Evolutionary conservation across 257 asterid species (phyloP).

Genomic region (Mentha longifolia): DNA sequence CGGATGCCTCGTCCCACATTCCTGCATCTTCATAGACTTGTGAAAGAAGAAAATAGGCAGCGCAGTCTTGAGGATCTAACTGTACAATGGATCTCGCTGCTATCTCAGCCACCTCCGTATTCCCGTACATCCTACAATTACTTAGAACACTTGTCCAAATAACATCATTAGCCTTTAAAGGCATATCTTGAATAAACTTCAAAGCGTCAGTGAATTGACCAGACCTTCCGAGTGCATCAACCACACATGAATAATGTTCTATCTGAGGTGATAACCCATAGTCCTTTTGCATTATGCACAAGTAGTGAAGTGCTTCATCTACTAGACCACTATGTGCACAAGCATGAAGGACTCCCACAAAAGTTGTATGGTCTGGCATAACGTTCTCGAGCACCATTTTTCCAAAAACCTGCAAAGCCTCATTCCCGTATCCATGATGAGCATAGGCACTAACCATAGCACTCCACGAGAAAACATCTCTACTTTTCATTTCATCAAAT

Average conservation of each 20-base stretch:
- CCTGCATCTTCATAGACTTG: conserved; percentile 53
- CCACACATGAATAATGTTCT: conserved; percentile 89
- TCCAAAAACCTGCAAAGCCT: conserved; percentile 35
- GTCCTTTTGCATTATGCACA: conserved; percentile 70
- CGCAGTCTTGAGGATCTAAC: conserved; percentile 73
- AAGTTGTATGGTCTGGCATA: conserved; percentile 61
- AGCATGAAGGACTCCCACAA: no score
- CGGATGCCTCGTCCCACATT: conserved; percentile 8
- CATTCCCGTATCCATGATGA: conserved; percentile 66
- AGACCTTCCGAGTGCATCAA: conserved; percentile 37
- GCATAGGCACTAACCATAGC: conserved; percentile 69
- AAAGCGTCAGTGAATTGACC: conserved; percentile 68
- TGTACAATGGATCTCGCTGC: conserved; percentile 67
- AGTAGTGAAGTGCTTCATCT: conserved; percentile 22
- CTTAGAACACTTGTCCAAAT: conserved; percentile 89
- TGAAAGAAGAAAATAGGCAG: conserved; percentile 71
- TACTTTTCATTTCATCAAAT: no score
- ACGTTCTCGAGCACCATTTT: conserved; percentile 58
- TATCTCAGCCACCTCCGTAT: conserved; percentile 79
- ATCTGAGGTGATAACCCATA: conserved; percentile 67
- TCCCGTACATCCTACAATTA: conserved; percentile 68
- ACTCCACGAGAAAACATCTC: no score
- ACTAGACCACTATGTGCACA: no score
- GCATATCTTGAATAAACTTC: conserved; percentile 79
- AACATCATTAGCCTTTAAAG: conserved; percentile 77